These are phyloP conservation scores for Calendula officinalis DNA, from an alignment of 129 eudicot species.

Conservation along the genomic window DNA sequence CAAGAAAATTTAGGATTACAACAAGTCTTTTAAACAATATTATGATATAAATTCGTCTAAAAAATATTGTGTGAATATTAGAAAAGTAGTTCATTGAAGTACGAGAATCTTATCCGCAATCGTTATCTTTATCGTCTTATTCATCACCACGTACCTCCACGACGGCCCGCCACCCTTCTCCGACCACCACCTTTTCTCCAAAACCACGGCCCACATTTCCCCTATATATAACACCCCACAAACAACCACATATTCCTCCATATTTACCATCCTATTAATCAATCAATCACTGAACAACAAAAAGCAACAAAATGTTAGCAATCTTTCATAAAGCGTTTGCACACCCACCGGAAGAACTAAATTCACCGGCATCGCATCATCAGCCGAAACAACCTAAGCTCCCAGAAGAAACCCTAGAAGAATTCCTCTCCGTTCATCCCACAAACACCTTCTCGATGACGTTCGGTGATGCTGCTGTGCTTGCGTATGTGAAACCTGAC, in stretches of 20 bases:
- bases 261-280: too few species aligned
- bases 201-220: neutral
- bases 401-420: slow-evolving; percentile 63
- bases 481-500: slow-evolving; percentile 59
- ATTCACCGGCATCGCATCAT: slow-evolving; percentile 57
- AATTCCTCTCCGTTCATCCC: slow-evolving; percentile 61
- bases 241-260: neutral
- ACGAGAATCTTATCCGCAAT: slow-evolving; percentile 46
- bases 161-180: slow-evolving; percentile 1
- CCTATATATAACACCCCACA: slow-evolving; percentile 16
- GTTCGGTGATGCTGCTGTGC: slow-evolving; percentile 72
- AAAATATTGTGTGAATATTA: neutral
- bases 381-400: slow-evolving; percentile 42
- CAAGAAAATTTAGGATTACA: too few species aligned
- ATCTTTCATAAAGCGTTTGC: slow-evolving; percentile 87
- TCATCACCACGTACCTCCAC: slow-evolving; percentile 30
- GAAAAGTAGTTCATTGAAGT: slow-evolving; percentile 31
- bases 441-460: slow-evolving; percentile 53
- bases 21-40: too few species aligned
- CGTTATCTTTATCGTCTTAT: slow-evolving; percentile 15
- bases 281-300: neutral
- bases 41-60: too few species aligned
- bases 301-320: slow-evolving; percentile 60
- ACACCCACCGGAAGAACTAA: slow-evolving; percentile 89
- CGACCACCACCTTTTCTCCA: neutral